Evolutionary conservation across 1,139 yeast genomes (phyloP), one percentile per base, ranked within the genome.

Genomic region (Nakaseomyces sp.): DNA sequence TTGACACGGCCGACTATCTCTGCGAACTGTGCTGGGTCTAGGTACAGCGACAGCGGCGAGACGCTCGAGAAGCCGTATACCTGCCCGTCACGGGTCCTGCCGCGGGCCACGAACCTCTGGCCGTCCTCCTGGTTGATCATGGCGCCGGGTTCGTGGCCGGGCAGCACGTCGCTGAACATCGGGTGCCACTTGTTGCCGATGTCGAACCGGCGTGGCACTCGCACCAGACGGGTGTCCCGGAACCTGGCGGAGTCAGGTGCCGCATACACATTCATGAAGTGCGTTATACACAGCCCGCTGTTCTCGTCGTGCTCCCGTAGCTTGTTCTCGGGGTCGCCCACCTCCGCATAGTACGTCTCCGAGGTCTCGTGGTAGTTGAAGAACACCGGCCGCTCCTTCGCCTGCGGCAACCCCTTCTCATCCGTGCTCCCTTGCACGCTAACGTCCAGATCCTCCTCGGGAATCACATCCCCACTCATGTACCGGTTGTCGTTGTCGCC

Each of bases 81-180:
- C 40, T 71, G 68, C 26, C 70, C 68, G 31, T 70, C 69, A 48
- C 70, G 69, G 48, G 56, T 64, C 2, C 50, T 44, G 0, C 81
- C 82, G n/a, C 51, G 55, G 0, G 69, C 63, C 0, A 52, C 51
- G 51, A 71, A 74, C 1, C 31, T 40, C 4, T 40, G 38, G 3
- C 42, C 51, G 5, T 51, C 53, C 2, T 46, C 51, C 2, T 58
- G 62, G n/a, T 67, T 54, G 2, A 19, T 29, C 9, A 71, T 56
- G 0, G 87, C 87, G 1, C 84, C 89, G 1, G 81, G 78, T 54
- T 83, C 93, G 2, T 48, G 51, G 0, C 94, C 93, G 0, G 89
- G 93, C 2, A 71, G 57, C 19, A 54, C 60, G 1, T 63, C 60
- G 9, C 86, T 78, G 55, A 82, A 83, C 54, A 72, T 78, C 1